phyloP scores from a whole-genome alignment of 257 asterid species.

The Paraleonurus japonicus region DNA sequence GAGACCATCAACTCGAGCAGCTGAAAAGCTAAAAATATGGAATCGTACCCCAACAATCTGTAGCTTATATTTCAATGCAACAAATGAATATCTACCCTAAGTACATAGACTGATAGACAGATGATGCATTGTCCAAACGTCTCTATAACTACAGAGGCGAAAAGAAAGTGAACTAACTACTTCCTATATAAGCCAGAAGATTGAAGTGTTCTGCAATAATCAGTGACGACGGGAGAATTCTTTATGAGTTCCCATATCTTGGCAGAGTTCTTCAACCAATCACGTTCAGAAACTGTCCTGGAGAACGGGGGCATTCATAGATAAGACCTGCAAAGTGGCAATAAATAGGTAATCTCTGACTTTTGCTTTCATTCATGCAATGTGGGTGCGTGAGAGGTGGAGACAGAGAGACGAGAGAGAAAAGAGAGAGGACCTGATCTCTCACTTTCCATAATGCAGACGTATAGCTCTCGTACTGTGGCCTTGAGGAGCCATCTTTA shows the following conservation, averaged over 20 bases:
- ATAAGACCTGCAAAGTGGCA: conserved; percentile 62
- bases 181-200: conserved; percentile 68
- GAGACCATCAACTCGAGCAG: neutral
- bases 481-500: conserved; percentile 48
- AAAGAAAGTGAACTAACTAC: conserved; percentile 34
- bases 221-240: conserved; percentile 57
- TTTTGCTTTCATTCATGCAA: neutral
- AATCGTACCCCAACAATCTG: neutral
- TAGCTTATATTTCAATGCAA: neutral
- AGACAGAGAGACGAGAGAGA: conserved; percentile 24
- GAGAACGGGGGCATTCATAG: conserved; percentile 72
- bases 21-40: neutral
- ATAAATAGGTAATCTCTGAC: neutral
- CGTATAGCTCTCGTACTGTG: conserved; percentile 56
- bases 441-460: conserved; percentile 66
- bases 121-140: neutral
- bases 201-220: conserved; percentile 68
- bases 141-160: neutral
- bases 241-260: conserved; percentile 88
- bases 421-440: conserved; percentile 68
- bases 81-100: neutral
- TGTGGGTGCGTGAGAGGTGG: neutral
- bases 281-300: conserved; percentile 86
- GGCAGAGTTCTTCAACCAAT: conserved; percentile 93
- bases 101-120: neutral